A percentile compares a stretch with the other conserved stretches of the same genome.
Conservation (phyloP, 805 yeast genomes). For the Metschnikowia kunwiensis region DNA sequence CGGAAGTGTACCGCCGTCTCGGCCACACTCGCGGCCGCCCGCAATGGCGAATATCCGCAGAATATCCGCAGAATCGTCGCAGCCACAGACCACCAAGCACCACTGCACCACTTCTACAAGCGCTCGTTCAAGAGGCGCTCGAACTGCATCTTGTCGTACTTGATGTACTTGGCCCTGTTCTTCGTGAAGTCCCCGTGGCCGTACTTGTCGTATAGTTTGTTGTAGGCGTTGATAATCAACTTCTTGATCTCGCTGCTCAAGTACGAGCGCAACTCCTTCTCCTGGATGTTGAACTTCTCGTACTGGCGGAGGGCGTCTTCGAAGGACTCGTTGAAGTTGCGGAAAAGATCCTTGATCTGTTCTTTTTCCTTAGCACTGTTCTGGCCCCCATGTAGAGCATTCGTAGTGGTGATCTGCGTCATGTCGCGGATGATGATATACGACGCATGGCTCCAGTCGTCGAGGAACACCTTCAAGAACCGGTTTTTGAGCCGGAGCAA, state of each 20-base stretch:
- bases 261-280: conserved; percentile 58
- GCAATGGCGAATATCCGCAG: too few species aligned
- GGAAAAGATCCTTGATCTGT: conserved; percentile 77
- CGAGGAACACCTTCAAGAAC: conserved; percentile 66
- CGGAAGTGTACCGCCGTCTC: neutral
- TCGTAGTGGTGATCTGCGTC: conserved; percentile 60
- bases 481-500: conserved; percentile 68
- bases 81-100: neutral
- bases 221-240: conserved; percentile 78
- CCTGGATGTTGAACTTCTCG: conserved; percentile 62
- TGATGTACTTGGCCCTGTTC: conserved; percentile 66
- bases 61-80: too few species aligned
- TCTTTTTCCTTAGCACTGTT: conserved; percentile 71
- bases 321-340: conserved; percentile 75
- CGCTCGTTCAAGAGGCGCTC: conserved; percentile 28
- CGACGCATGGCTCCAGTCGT: conserved; percentile 79
- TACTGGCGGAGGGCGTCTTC: conserved; percentile 72
- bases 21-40: neutral
- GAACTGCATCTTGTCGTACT: conserved; percentile 52
- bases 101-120: conserved; percentile 5
- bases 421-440: conserved; percentile 70
- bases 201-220: conserved; percentile 78
- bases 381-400: conserved; percentile 38
- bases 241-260: conserved; percentile 68
- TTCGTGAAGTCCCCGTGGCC: conserved; percentile 68